These are phyloP conservation scores for Cudoniella acicularis DNA, from an alignment of 495 filamentous ascomycete species.

Conservation along the genomic window DNA sequence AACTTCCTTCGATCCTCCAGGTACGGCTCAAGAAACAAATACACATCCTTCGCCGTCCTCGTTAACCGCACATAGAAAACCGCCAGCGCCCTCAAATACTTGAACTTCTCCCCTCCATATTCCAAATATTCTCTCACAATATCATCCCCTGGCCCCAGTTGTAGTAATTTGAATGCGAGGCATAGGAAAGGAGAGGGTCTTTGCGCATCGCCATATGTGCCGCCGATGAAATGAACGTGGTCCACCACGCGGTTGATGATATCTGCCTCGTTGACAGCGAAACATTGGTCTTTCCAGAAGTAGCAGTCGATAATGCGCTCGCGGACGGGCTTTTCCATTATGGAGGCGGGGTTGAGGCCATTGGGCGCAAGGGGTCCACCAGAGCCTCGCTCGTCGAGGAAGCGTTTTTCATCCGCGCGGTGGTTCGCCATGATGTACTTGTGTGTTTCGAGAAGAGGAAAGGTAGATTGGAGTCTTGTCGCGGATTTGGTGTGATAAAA, in stretches of 20 bases:
- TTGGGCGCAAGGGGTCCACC: slow-evolving; percentile 47
- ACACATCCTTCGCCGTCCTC: slow-evolving; percentile 76
- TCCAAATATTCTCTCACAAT: slow-evolving; percentile 79
- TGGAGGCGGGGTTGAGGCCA: slow-evolving; percentile 81
- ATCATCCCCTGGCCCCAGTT: slow-evolving; percentile 74
- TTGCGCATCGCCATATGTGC: slow-evolving; percentile 76
- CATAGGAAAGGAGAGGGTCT: slow-evolving; percentile 92
- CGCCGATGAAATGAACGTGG: slow-evolving; percentile 74
- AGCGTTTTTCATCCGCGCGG: slow-evolving; percentile 68
- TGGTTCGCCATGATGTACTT: too few relatives aligned
- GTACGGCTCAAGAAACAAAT: slow-evolving; percentile 74
- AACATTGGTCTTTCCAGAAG: slow-evolving; percentile 99
- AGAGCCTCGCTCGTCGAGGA: slow-evolving; percentile 72
- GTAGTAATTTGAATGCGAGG: slow-evolving; percentile 89
- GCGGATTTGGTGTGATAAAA: not conserved
- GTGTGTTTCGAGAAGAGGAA: too few relatives aligned
- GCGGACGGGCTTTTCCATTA: slow-evolving; percentile 88
- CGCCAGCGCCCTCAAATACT: slow-evolving; percentile 84
- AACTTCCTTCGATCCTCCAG: slow-evolving; percentile 83
- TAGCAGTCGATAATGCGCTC: slow-evolving; percentile 92
- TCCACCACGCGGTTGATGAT: slow-evolving; percentile 86
- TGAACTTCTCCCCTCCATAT: slow-evolving; percentile 70
- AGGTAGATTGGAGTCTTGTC: not conserved
- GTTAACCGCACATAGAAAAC: slow-evolving; percentile 93
- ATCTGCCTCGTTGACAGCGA: slow-evolving; percentile 88